Conservation (phyloP, 2,329 filamentous ascomycete genomes). For the Laburnicola sp. region DNA sequence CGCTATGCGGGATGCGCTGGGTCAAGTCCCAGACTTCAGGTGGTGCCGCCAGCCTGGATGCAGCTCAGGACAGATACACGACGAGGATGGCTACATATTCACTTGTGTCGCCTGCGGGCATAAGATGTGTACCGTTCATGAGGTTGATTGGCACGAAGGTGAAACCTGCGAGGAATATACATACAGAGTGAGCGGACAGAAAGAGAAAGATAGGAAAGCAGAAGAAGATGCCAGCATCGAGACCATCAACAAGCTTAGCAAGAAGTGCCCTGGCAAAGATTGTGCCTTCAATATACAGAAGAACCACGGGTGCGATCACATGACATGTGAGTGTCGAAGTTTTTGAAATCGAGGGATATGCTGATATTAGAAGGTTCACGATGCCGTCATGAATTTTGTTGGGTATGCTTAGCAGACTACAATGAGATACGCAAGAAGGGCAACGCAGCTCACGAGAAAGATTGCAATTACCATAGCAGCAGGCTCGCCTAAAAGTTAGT, state of each 20-base stretch:
- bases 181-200: conserved; percentile 32
- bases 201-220: conserved; percentile 25
- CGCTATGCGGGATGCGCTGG: conserved; percentile 50
- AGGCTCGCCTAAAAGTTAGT: conserved; percentile 6
- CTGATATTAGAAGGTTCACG: conserved; percentile 29
- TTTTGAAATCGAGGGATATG: not conserved
- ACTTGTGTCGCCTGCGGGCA: conserved; percentile 43
- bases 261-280: conserved; percentile 42
- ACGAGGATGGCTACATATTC: conserved; percentile 51
- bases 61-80: conserved; percentile 58
- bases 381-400: conserved; percentile 49
- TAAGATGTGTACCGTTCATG: conserved; percentile 44
- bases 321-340: conserved; percentile 36
- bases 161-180: conserved; percentile 49
- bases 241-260: conserved; percentile 38
- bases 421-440: conserved; percentile 21
- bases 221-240: conserved; percentile 33
- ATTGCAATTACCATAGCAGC: conserved; percentile 26
- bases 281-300: conserved; percentile 49
- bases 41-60: conserved; percentile 58
- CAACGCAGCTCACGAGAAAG: conserved; percentile 24
- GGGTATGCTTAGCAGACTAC: conserved; percentile 40
- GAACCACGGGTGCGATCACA: conserved; percentile 49
- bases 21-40: conserved; percentile 53
- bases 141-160: conserved; percentile 44